phyloP scores from a whole-genome alignment of 2,329 filamentous ascomycete species.

The Chaetomiaceae sp. region DNA sequence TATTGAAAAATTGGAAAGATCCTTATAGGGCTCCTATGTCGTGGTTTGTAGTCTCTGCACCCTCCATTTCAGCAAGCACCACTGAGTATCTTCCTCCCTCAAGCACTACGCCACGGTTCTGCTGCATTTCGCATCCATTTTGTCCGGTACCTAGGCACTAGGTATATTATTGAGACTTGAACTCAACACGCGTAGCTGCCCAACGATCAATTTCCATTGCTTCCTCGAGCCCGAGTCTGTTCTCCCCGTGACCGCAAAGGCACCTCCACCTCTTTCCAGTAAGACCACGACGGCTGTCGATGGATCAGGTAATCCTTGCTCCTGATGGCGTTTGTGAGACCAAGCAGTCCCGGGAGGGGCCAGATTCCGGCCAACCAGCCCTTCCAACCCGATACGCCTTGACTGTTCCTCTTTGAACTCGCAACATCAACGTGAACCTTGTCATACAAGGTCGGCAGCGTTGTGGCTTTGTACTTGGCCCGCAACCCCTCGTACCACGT shows the following conservation, averaged over 20 bases:
- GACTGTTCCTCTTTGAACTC: background rate
- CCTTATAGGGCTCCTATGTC: no score
- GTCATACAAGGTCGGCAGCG: background rate
- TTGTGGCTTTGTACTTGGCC: background rate
- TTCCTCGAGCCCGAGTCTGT: no score
- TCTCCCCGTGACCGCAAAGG: background rate
- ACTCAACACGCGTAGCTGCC: no score
- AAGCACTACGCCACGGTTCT: no score
- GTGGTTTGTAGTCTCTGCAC: no score
- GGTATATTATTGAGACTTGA: no score
- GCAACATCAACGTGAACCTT: background rate
- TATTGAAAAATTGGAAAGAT: no score
- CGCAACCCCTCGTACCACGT: background rate
- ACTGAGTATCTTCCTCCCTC: no score
- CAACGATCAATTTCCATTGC: no score
- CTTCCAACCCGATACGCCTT: background rate
- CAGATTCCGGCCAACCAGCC: background rate
- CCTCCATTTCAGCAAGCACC: no score
- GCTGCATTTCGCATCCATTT: no score
- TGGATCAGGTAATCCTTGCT: slow-evolving; percentile 6
- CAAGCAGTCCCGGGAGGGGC: background rate
- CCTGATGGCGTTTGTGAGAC: background rate
- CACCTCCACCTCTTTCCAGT: background rate
- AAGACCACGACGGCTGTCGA: background rate
- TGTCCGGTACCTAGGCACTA: no score